phyloP scores from a whole-genome alignment of 2,329 filamentous ascomycete genomes.

The Trichoderma guizhouense region DNA sequence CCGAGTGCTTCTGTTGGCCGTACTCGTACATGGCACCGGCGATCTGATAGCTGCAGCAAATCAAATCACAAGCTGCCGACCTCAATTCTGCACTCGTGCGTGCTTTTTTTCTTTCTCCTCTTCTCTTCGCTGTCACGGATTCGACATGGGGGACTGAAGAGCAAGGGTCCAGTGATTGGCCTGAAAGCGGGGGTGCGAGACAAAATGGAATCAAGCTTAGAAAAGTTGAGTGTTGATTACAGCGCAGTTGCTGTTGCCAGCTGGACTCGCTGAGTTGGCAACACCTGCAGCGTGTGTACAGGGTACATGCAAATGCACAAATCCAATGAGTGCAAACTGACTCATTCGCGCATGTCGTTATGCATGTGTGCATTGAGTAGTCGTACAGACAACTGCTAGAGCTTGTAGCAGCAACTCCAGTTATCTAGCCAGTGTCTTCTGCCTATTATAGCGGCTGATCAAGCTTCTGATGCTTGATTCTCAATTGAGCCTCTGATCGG shows the following conservation, averaged over 20 bases:
- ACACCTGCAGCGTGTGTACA: background rate
- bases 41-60: background rate
- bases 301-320: background rate
- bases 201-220: background rate
- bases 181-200: slow-evolving; percentile 8
- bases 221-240: background rate
- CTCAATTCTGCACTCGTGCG: background rate
- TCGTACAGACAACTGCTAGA: background rate
- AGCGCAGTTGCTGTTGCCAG: too few species aligned
- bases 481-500: background rate
- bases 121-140: background rate
- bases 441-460: background rate
- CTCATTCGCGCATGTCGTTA: background rate
- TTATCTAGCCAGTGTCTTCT: too few species aligned
- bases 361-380: background rate
- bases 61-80: background rate
- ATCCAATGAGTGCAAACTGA: background rate
- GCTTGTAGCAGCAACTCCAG: background rate
- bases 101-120: slow-evolving; percentile 3
- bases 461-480: background rate
- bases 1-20: background rate
- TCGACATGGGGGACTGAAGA: background rate
- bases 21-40: background rate
- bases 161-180: background rate
- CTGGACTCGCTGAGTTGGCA: background rate